Conservation (phyloP, 768 basidiomycete species). For the Tephrocybe sp. region DNA sequence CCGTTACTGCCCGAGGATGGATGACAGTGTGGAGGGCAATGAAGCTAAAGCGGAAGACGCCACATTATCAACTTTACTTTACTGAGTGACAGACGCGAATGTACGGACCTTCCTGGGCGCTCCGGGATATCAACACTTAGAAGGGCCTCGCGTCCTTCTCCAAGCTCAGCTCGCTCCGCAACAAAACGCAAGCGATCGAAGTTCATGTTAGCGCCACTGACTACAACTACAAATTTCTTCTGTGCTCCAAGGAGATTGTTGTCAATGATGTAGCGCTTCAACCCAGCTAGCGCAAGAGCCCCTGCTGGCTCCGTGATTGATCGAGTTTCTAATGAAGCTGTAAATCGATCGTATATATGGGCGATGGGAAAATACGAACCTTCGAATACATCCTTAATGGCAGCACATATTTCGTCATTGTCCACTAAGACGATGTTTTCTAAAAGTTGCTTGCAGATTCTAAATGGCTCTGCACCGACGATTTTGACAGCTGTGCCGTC, state of each 20-base stretch:
- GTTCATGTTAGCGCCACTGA: slow-evolving; percentile 99
- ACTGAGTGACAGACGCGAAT: too few relatives aligned
- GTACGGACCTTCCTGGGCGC: slow-evolving; percentile 77
- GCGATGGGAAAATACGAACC: slow-evolving; percentile 44
- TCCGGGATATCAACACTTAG: slow-evolving; percentile 96
- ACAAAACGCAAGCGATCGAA: slow-evolving; percentile 96
- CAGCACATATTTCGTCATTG: slow-evolving; percentile 97
- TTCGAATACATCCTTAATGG: slow-evolving; percentile 98
- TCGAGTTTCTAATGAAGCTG: slow-evolving; percentile 69
- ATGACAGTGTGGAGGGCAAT: slow-evolving; percentile 83
- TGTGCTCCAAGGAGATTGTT: slow-evolving; percentile 82
- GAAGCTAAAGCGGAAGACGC: slow-evolving; percentile 55
- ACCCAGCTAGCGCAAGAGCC: slow-evolving; percentile 86
- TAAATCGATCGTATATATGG: slow-evolving; percentile 6
- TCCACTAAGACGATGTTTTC: slow-evolving; percentile 83
- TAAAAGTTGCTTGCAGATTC: slow-evolving; percentile 83
- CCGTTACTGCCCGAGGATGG: slow-evolving; percentile 90
- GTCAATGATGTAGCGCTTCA: slow-evolving; percentile 83
- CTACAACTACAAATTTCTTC: slow-evolving; percentile 86
- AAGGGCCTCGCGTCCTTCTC: slow-evolving; percentile 92
- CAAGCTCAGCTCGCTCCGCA: slow-evolving; percentile 97
- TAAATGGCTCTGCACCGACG: slow-evolving; percentile 93
- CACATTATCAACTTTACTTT: neutral
- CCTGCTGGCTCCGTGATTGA: slow-evolving; percentile 97
- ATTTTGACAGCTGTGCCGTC: slow-evolving; percentile 97